Percentiles rank a stretch among this genome's conserved stretches.
These are phyloP conservation scores for Populus hybrid DNA, from an alignment of 441 rosid species.

Conservation along the genomic window DNA sequence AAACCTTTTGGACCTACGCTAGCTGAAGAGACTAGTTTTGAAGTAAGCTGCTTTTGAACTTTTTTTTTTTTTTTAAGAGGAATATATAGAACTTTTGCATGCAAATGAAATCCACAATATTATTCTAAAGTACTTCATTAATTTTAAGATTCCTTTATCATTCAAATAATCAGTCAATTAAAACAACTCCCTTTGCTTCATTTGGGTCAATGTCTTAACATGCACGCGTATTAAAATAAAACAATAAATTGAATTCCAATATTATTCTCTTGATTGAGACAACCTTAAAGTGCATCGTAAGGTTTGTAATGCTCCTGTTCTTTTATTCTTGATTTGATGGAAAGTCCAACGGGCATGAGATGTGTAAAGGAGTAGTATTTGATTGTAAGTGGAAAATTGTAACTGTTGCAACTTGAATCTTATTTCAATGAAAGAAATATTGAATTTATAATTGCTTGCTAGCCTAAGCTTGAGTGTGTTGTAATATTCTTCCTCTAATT, in stretches of 20 bases:
- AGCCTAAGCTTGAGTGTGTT: too few species aligned
- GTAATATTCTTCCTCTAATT: too few species aligned
- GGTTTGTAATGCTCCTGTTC: not conserved
- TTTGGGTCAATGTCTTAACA: not conserved
- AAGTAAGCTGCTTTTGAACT: not conserved
- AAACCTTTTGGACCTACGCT: not conserved
- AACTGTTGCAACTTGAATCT: too few species aligned
- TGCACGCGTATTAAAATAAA: not conserved
- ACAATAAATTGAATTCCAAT: too few species aligned
- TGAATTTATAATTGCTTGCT: too few species aligned
- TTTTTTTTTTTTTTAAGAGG: not conserved
- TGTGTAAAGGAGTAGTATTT: not conserved
- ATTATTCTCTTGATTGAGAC: not conserved
- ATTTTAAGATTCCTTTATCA: not conserved
- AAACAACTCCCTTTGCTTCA: not conserved
- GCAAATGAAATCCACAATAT: not conserved
- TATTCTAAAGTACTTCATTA: not conserved
- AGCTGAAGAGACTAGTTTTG: not conserved
- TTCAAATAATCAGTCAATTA: not conserved
- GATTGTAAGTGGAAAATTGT: too few species aligned
- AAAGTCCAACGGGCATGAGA: not conserved
- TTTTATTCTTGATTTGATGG: not conserved
- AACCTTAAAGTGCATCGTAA: not conserved
- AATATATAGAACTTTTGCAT: not conserved
- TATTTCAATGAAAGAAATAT: too few species aligned